These are phyloP conservation scores for Allium cepa DNA, from an alignment of 106 monocot genomes.

Conservation along the genomic window DNA sequence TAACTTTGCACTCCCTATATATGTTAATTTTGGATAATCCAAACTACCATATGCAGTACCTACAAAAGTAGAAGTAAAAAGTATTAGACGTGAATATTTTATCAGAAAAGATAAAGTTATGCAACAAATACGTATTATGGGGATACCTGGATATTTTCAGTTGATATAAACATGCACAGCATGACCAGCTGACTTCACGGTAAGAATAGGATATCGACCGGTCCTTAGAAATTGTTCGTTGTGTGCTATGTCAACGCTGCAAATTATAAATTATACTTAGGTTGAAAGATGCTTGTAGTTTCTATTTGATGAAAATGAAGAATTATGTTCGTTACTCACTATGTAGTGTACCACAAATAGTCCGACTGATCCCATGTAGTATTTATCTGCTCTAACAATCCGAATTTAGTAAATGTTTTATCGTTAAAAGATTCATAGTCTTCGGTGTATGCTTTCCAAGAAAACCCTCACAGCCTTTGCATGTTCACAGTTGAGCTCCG, in stretches of 20 bases:
- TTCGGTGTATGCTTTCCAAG: constrained; percentile 73
- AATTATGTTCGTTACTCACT: constrained; percentile 43
- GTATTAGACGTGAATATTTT: neutral
- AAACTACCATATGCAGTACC: constrained; percentile 76
- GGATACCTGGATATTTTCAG: constrained; percentile 43
- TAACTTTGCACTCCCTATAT: constrained; percentile 58
- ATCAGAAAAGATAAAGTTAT: neutral
- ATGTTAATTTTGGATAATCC: constrained; percentile 77
- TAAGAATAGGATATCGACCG: constrained; percentile 40
- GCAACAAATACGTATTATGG: neutral
- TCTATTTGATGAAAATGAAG: neutral
- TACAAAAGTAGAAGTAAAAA: constrained; percentile 6
- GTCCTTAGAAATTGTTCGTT: constrained; percentile 57
- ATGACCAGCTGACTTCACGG: constrained; percentile 60
- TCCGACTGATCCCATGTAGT: constrained; percentile 88
- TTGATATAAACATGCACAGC: constrained; percentile 66
- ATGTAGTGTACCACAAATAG: constrained; percentile 97
- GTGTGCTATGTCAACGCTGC: constrained; percentile 51
- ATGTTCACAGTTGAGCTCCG: constrained; percentile 59
- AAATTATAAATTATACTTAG: neutral
- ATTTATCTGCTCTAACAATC: constrained; percentile 77
- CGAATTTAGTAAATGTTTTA: constrained; percentile 55
- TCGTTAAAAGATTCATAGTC: constrained; percentile 40
- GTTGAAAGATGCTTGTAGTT: neutral
- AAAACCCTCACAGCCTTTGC: constrained; percentile 43